Evolutionary conservation across 306 rosid species (phyloP).

Genomic region (Inga oerstediana): DNA sequence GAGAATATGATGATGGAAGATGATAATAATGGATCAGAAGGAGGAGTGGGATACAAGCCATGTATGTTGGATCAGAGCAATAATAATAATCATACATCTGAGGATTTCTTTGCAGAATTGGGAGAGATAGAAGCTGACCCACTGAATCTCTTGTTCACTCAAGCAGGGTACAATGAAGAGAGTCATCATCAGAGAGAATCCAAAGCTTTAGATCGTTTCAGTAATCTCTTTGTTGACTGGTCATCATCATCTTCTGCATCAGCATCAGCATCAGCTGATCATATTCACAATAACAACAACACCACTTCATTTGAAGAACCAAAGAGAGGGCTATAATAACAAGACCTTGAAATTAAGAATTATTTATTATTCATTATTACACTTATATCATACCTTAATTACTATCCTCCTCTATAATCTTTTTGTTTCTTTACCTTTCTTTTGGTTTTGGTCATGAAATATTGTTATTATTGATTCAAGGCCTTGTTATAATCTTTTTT

Average conservation of each 20-base stretch:
- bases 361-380: not conserved
- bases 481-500: not conserved
- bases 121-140: slow-evolving; percentile 61
- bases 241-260: slow-evolving; percentile 26
- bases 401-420: not conserved
- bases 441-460: not conserved
- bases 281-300: slow-evolving; percentile 13
- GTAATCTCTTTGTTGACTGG: slow-evolving; percentile 60
- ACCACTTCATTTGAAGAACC: slow-evolving; percentile 34
- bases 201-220: slow-evolving; percentile 57
- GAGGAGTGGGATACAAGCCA: slow-evolving; percentile 44
- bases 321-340: slow-evolving; percentile 40
- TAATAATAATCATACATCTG: slow-evolving; percentile 23
- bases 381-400: not conserved
- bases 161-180: slow-evolving; percentile 34
- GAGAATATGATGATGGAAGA: not conserved
- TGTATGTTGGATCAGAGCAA: slow-evolving; percentile 24
- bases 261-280: slow-evolving; percentile 5
- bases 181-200: slow-evolving; percentile 29
- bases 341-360: slow-evolving; percentile 12
- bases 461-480: not conserved
- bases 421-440: not conserved
- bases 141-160: slow-evolving; percentile 52
- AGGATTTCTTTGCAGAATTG: slow-evolving; percentile 66
- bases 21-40: slow-evolving; percentile 11